Evolutionary conservation across 106 monocot species (phyloP), one percentile per base, ranked within the genome.

Genomic region (Narthecium ossifragum): DNA sequence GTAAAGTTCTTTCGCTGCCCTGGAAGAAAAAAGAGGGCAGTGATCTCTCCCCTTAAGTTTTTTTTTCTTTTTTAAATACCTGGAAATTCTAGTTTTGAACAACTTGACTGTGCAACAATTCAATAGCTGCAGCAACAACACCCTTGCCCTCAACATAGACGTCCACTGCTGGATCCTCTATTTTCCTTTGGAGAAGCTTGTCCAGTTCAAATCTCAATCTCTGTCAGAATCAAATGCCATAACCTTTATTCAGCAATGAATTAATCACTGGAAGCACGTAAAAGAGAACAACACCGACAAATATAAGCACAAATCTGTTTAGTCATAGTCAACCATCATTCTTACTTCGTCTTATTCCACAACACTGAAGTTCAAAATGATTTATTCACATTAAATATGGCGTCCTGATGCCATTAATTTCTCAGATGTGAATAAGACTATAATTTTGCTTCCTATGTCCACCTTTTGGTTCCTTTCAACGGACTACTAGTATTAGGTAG

Each of bases 171-270:
- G 92, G 92, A 6, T 78, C 83, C 40, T 78, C 83, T 20, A 92
- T 92, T 69, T 92, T 92, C 39, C 80, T 80, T 34, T 83, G 79
- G 4, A 92, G 79, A 46, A 92, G 79, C 21, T 78, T 92, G 72
- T 92, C 92, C 4, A 92, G 69, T 57, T 86, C 86, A 30, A 57
- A 83, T 63, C 92, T 83, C 71, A 92, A 50, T 39, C 71, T 86
- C 92, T 92, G 83, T 55, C 3, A 50, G 25, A 66, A 62, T 15
- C 27, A 22, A 51, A 26, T 18, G 23, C 9, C 8, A 37, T 10
- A 0, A 1, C 15, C 33, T 15, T 15, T 31, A 12, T 4, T n/a
- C 17, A 46, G 31, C 11, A 31, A 30, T 3, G 8, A 32, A 17
- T 8, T 14, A 26, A 6, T 22, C 51, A 52, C 5, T 2, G 4